Evolutionary conservation across 1,284 basidiomycete genomes (phyloP).

Genomic region (Irpex lacteus): DNA sequence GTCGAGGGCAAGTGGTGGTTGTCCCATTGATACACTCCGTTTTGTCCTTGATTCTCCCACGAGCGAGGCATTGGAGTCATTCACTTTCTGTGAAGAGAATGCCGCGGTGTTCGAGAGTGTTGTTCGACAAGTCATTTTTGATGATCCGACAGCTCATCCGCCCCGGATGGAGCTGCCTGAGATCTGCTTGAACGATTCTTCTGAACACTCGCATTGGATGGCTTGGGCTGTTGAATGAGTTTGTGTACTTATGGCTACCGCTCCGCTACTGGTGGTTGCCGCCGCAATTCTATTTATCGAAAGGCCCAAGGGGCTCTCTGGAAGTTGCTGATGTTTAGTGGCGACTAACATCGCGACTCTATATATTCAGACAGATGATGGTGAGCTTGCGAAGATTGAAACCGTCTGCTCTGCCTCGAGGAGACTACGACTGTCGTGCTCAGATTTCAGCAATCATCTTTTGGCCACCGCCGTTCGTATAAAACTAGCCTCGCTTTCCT

Average conservation of each 20-base stretch:
- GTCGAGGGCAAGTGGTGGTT: not conserved
- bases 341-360: no score
- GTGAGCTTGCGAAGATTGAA: no score
- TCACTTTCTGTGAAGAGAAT: not conserved
- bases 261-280: no score
- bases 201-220: not conserved
- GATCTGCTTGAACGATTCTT: not conserved
- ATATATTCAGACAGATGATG: no score
- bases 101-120: not conserved
- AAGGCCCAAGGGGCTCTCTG: no score
- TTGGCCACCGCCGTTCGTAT: no score
- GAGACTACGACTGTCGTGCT: not conserved
- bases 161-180: not conserved
- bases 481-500: no score
- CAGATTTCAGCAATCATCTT: no score
- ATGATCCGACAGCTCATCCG: not conserved
- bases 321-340: no score
- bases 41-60: not conserved
- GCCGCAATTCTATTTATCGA: no score
- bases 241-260: not conserved
- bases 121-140: not conserved
- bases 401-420: not conserved
- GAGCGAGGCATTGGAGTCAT: not conserved
- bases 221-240: not conserved
- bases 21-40: not conserved